Evolutionary conservation across 208 protist species (phyloP).

Genomic region (Porcisia hertigi): DNA sequence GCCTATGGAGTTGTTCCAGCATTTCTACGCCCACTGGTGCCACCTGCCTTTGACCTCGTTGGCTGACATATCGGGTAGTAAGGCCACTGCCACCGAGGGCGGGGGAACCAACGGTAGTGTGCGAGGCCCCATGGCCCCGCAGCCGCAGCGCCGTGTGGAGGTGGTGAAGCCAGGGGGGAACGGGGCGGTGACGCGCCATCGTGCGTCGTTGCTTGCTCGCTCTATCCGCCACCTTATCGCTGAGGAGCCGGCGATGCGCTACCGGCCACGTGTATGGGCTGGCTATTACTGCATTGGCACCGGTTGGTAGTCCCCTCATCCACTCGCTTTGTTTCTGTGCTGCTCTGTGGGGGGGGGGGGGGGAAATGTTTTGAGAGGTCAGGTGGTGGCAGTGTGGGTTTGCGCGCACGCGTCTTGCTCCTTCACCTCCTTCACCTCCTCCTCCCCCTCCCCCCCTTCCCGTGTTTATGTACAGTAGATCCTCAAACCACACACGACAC

Average conservation of each 20-base stretch:
- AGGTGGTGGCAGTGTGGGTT: not conserved
- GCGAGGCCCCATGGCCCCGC: not conserved
- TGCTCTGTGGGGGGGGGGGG: not conserved
- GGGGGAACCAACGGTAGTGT: not conserved
- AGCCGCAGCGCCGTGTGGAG: not conserved
- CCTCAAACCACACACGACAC: not conserved
- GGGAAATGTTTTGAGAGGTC: not conserved
- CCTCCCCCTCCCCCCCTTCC: constrained; percentile 5
- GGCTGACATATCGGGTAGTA: constrained; percentile 5
- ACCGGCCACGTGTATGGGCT: constrained; percentile 74
- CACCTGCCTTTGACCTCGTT: constrained; percentile 13
- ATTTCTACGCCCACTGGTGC: constrained; percentile 72
- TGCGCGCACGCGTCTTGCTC: not conserved
- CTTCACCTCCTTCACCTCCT: constrained; percentile 6
- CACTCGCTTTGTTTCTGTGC: not conserved
- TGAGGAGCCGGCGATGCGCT: constrained; percentile 64
- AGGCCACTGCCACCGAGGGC: not conserved
- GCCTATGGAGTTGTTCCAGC: constrained; percentile 67
- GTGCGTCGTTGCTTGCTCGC: constrained; percentile 64
- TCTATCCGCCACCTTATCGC: constrained; percentile 68
- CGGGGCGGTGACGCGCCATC: constrained; percentile 22
- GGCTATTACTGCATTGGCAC: constrained; percentile 85
- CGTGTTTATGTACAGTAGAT: constrained; percentile 8
- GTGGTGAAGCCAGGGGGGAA: constrained; percentile 12
- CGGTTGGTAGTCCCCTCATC: constrained; percentile 32